phyloP scores from a whole-genome alignment of 805 yeast species.

The Peterozyma xylosa region DNA sequence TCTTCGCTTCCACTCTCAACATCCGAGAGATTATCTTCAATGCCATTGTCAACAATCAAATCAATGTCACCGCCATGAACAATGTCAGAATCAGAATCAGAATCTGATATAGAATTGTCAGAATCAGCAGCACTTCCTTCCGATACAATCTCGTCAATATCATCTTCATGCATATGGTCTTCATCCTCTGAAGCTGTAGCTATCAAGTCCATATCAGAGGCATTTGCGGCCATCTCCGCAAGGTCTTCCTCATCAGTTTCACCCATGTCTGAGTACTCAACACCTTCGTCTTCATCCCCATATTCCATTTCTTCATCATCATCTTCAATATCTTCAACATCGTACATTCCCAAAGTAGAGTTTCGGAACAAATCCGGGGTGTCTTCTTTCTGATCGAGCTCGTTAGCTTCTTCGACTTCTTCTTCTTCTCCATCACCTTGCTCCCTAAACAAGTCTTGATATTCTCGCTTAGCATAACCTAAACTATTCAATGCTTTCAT shows the following conservation, averaged over 20 bases:
- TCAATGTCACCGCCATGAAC: slow-evolving; percentile 19
- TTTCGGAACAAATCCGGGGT: slow-evolving; percentile 79
- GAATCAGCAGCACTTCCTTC: slow-evolving; percentile 7
- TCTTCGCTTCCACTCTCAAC: slow-evolving; percentile 10
- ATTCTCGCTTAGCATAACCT: slow-evolving; percentile 48
- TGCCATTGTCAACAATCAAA: slow-evolving; percentile 15
- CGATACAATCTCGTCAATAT: slow-evolving; percentile 11
- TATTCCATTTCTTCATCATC: slow-evolving; percentile 35
- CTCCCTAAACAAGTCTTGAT: slow-evolving; percentile 50
- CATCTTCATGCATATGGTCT: slow-evolving; percentile 10
- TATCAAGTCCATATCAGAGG: slow-evolving; percentile 8
- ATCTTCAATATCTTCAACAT: slow-evolving; percentile 63
- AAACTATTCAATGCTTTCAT: slow-evolving; percentile 52
- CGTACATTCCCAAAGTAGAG: slow-evolving; percentile 93
- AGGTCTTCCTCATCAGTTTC: slow-evolving; percentile 21
- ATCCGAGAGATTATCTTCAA: slow-evolving; percentile 16
- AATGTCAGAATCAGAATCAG: slow-evolving; percentile 11
- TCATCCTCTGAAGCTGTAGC: slow-evolving; percentile 13
- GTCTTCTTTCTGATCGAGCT: slow-evolving; percentile 53
- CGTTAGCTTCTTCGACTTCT: slow-evolving; percentile 47
- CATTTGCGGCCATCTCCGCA: slow-evolving; percentile 20
- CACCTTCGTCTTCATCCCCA: slow-evolving; percentile 12
- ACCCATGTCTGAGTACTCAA: slow-evolving; percentile 23
- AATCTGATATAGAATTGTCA: slow-evolving; percentile 9
- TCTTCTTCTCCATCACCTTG: slow-evolving; percentile 46